A percentile compares a stretch with the other conserved stretches of the same genome.
Evolutionary conservation across 345 rosid genomes (phyloP).

Genomic region (Gossypium mustelinum): DNA sequence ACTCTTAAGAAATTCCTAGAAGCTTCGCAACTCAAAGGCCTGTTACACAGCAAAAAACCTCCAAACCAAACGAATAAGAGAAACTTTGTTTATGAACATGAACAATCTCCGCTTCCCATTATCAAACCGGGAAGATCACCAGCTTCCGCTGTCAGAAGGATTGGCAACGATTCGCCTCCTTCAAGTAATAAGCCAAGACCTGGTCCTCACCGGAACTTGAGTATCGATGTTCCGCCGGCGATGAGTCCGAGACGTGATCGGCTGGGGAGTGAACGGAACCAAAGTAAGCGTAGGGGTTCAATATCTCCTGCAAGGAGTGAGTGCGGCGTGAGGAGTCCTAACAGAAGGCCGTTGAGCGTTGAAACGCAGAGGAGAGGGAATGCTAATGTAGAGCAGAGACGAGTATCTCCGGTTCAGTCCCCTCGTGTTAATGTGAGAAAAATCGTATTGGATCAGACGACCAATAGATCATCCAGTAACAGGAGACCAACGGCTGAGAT

Average conservation of each 20-base stretch:
- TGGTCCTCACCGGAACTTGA: conserved; percentile 26
- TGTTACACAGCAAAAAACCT: conserved; percentile 49
- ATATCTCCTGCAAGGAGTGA: conserved; percentile 42
- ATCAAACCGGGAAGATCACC: conserved; percentile 40
- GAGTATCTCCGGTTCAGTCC: conserved; percentile 48
- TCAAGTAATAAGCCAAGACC: conserved; percentile 35
- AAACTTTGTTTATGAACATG: conserved; percentile 42
- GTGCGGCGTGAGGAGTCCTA: conserved; percentile 44
- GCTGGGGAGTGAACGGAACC: conserved; percentile 29
- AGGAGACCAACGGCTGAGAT: conserved; percentile 32
- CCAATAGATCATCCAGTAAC: conserved; percentile 34
- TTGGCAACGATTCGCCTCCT: conserved; percentile 31
- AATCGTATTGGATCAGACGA: conserved; percentile 29
- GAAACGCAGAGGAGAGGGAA: conserved; percentile 40
- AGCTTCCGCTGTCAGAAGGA: conserved; percentile 21
- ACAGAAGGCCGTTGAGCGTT: conserved; percentile 36
- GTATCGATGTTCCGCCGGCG: conserved; percentile 30
- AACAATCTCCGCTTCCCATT: conserved; percentile 45
- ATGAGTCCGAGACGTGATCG: conserved; percentile 43
- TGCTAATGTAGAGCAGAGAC: conserved; percentile 39
- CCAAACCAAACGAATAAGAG: conserved; percentile 28
- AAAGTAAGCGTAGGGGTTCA: conserved; percentile 38
- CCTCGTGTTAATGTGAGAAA: conserved; percentile 34
- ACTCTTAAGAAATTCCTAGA: conserved; percentile 81
- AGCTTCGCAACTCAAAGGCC: conserved; percentile 86